Base-by-base conservation (phyloP, 2,329 filamentous ascomycete genomes). In the Penicillium brevicompactum region DNA sequence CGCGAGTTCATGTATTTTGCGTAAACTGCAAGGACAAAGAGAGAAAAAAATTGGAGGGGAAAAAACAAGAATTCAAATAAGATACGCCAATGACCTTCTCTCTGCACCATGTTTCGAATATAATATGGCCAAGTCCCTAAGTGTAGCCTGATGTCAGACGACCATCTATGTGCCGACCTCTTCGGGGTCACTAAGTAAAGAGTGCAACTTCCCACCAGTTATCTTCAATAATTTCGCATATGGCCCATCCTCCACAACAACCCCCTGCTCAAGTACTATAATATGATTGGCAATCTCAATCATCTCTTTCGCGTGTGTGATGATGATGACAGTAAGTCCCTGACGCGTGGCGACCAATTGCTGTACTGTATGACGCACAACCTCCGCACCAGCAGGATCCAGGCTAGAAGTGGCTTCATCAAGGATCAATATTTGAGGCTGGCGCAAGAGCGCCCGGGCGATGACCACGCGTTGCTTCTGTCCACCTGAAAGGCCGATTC, bases 371-470 rank as follows among this genome's bases (percentile, higher is more conserved):
- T 82, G 74, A 11, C 89, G 79, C 3, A 97, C 82, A 1, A 81
- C 74, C 2, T 80, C 80, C 0, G 90, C 87, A 38, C 83, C 87
- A 62, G 87, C 83, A 0, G 82, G 80, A 66, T 97, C 92, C 0
- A 97, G 78, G 0, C 89, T 88, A 24, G 87, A 90, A 0, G 92
- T 97, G 1, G 92, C 90, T 74, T 97, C 92, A 65, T 97, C 93
- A 2, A 97, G 76, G 2, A 97, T 82, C 14, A 97, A 75, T 2
- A 97, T 78, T 40, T 82, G 80, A 0, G 92, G 92, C 13, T 81
- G 78, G 0, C 91, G 82, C 0, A 89, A 82, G 0, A 97, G 77
- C 0, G 92, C 91, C 1, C 92, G 81, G 0, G 92, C 91, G 57
- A 97, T 92, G 18, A 87, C 87, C 2, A 97, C 73, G 1, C 91